These are phyloP conservation scores for Apiospora koreana DNA, from an alignment of 2,329 filamentous ascomycete genomes.

Conservation along the genomic window DNA sequence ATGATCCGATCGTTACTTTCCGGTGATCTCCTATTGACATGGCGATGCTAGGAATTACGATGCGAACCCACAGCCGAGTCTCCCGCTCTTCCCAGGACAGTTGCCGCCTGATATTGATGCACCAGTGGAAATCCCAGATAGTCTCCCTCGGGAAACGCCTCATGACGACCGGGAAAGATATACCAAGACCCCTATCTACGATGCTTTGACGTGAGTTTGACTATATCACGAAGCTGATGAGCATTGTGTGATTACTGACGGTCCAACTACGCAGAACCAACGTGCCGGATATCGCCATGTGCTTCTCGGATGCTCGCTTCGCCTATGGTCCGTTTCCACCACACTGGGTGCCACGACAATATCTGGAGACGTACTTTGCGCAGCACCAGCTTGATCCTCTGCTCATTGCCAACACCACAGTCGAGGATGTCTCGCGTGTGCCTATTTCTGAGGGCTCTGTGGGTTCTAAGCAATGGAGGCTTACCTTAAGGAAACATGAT, in stretches of 20 bases:
- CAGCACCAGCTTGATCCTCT: conserved; percentile 46
- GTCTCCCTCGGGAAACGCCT: conserved; percentile 28
- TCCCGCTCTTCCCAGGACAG: conserved; percentile 41
- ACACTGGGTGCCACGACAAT: conserved; percentile 55
- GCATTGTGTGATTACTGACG: not conserved
- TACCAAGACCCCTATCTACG: conserved; percentile 51
- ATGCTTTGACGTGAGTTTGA: conserved; percentile 47
- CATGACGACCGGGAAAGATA: conserved; percentile 47
- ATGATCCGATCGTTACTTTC: conserved; percentile 1
- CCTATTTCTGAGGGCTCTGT: conserved; percentile 13
- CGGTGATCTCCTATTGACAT: not conserved
- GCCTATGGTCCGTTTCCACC: conserved; percentile 58
- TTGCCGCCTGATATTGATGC: conserved; percentile 47
- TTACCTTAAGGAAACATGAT: conserved; percentile 50
- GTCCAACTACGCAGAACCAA: conserved; percentile 44
- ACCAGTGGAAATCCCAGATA: conserved; percentile 43
- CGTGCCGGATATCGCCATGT: conserved; percentile 58
- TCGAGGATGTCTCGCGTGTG: conserved; percentile 47
- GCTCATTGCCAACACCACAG: conserved; percentile 51
- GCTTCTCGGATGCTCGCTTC: conserved; percentile 53
- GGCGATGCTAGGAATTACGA: conserved; percentile 50
- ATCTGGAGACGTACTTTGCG: conserved; percentile 58
- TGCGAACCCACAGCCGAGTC: conserved; percentile 35
- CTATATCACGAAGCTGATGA: not conserved
- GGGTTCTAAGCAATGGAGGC: conserved; percentile 40